Conservation (phyloP, 768 basidiomycete genomes). For the Aureoboletus auriporus region DNA sequence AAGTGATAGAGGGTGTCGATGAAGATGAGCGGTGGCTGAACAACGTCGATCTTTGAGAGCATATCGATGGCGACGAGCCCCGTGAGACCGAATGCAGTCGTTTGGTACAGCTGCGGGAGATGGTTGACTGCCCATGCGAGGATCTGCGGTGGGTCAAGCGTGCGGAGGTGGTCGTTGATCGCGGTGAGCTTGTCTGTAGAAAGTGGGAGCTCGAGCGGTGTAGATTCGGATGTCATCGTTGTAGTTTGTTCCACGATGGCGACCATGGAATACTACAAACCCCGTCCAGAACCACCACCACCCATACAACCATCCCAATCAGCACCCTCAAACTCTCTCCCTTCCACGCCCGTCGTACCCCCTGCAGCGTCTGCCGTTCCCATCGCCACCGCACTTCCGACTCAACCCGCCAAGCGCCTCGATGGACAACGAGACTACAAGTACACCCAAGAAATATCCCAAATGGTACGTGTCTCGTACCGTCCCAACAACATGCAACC, state of each 20-base stretch:
- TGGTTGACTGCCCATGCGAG: conserved; percentile 80
- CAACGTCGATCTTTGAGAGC: conserved; percentile 74
- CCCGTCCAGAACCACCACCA: conserved; percentile 19
- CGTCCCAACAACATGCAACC: not conserved
- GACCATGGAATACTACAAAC: conserved; percentile 29
- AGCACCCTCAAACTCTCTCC: conserved; percentile 11
- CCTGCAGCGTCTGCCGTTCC: too few relatives aligned
- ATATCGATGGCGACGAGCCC: conserved; percentile 93
- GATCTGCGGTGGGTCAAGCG: conserved; percentile 78
- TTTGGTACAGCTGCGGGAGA: conserved; percentile 82
- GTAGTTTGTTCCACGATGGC: not conserved
- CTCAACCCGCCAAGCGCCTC: conserved; percentile 13
- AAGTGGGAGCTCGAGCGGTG: conserved; percentile 55
- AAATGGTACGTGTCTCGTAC: conserved; percentile 54
- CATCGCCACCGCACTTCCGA: not conserved
- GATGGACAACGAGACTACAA: conserved; percentile 64
- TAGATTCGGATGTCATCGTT: conserved; percentile 14
- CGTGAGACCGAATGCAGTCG: conserved; percentile 95
- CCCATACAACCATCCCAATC: conserved; percentile 13
- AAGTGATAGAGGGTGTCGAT: conserved; percentile 98
- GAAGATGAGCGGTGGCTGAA: conserved; percentile 83
- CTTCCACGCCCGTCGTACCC: conserved; percentile 20
- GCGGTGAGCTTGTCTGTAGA: conserved; percentile 51
- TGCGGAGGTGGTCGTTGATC: conserved; percentile 72
- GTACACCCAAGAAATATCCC: conserved; percentile 88